Percentiles rank a stretch among this genome's conserved stretches.
These are phyloP conservation scores for Diaporthe aspalathi DNA, from an alignment of 2,329 filamentous ascomycete species.

Conservation along the genomic window DNA sequence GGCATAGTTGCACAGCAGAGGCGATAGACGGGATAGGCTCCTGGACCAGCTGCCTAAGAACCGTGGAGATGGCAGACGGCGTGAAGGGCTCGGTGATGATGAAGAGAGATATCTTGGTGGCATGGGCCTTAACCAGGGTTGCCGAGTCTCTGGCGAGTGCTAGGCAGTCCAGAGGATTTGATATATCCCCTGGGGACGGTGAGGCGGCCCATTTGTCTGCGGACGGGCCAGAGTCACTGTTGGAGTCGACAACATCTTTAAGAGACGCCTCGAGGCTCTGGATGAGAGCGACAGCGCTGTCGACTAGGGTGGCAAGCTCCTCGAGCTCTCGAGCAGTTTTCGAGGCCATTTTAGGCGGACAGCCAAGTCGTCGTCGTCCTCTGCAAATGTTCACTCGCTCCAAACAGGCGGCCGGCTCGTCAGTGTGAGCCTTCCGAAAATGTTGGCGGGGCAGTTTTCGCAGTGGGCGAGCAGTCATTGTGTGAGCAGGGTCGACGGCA, in stretches of 20 bases:
- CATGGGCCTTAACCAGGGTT: conserved; percentile 80
- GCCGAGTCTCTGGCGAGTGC: conserved; percentile 78
- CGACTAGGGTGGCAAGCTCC: conserved; percentile 42
- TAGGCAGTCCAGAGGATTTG: conserved; percentile 64
- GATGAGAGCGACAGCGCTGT: conserved; percentile 43
- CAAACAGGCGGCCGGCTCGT: no score
- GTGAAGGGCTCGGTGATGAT: conserved; percentile 90
- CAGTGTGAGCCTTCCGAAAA: conserved; percentile 18
- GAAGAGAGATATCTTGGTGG: conserved; percentile 88
- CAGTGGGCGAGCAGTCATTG: not conserved
- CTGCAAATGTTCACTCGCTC: no score
- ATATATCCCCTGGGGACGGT: conserved; percentile 36
- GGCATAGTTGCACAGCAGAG: conserved; percentile 75
- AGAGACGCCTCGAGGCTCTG: conserved; percentile 38
- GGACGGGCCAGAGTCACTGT: conserved; percentile 33
- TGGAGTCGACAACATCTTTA: conserved; percentile 37
- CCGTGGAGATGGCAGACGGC: conserved; percentile 75
- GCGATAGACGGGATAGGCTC: conserved; percentile 81
- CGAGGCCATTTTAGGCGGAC: conserved; percentile 18
- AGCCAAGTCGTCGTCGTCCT: not conserved
- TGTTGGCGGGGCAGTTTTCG: conserved; percentile 33
- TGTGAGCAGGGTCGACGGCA: not conserved
- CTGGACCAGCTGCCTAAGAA: conserved; percentile 78
- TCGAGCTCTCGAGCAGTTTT: conserved; percentile 38
- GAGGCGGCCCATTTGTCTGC: conserved; percentile 35